Evolutionary conservation across 257 asterid genomes (phyloP), one percentile per base, ranked within the genome.

Genomic region (Nicotiana noctiflora): DNA sequence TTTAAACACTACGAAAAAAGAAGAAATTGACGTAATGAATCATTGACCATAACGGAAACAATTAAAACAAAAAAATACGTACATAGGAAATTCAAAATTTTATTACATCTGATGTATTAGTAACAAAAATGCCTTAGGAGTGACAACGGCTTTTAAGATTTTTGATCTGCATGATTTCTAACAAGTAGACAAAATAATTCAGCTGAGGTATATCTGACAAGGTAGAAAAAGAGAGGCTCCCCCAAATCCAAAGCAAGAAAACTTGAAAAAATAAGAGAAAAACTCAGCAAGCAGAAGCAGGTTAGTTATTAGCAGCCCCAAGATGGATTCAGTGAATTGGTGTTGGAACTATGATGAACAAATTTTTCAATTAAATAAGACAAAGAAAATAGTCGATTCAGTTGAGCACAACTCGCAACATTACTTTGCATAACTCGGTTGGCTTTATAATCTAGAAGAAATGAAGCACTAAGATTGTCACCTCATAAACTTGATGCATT

Each of bases 401-500:
- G 31, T 59, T 59, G 4, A 60, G 32, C 31, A 60, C 32, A 60
- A 21, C 34, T 21, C 3, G 64, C 29, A 8, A 17, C 66, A 60
- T 60, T 40, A 68, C 51, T 40, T 11, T 68, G 76, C 32, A 23
- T 32, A 19, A 40, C 76, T n/a, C 18, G 12, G 19, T 40, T 68
- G n/a, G 40, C 77, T 68, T 40, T 52, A 68, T 70, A 14, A 6
- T 10, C 34, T 70, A 57, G 44, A 70, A 70, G 34, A 2, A 44
- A 70, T 37, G 4, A 29, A 79, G 27, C 29, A 81, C 53, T 67
- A 25, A 80, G 65, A 11, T 80, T 74, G 90, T 85, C 81, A 95
- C 99, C 98, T 93, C 97, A 76, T 87, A 93, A 23, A 95, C 93
- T 90, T 89, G 90, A 84, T 91, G 94, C 98, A 93, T 85, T 88